Conservation (phyloP, 2,329 filamentous ascomycete genomes). For the Aureobasidium musti region DNA sequence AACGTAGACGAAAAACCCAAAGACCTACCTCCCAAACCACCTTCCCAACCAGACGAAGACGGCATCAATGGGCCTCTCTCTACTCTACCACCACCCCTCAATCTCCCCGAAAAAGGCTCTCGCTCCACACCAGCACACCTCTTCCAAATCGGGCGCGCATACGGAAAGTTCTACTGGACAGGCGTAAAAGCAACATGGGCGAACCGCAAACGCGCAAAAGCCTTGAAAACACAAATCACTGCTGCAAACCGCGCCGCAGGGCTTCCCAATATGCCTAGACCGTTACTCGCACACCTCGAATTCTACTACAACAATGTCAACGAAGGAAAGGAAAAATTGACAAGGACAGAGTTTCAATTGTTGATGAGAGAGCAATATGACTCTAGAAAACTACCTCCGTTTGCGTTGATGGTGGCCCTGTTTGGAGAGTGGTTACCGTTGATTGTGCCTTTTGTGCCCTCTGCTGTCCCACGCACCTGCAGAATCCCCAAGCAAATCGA, state of each 20-base stretch:
- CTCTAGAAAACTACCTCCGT: conserved; percentile 73
- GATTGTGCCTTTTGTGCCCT: conserved; percentile 69
- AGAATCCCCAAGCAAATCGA: conserved; percentile 75
- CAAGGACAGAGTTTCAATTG: conserved; percentile 71
- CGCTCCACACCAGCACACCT: conserved; percentile 56
- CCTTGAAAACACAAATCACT: conserved; percentile 13
- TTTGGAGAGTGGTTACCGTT: conserved; percentile 87
- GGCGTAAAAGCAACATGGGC: conserved; percentile 73
- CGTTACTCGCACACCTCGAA: conserved; percentile 14
- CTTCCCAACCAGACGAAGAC: conserved; percentile 30
- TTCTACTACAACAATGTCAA: conserved; percentile 9
- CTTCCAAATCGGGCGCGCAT: conserved; percentile 69
- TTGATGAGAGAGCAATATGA: conserved; percentile 69
- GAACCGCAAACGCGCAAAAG: conserved; percentile 57
- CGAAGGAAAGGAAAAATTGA: conserved; percentile 42
- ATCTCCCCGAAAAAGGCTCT: conserved; percentile 59
- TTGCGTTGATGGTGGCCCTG: conserved; percentile 71
- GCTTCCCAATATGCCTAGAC: conserved; percentile 2
- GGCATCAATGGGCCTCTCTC: conserved; percentile 69
- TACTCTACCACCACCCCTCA: conserved; percentile 71
- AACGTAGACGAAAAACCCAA: conserved; percentile 24
- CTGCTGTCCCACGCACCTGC: conserved; percentile 77
- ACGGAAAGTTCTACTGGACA: conserved; percentile 82
- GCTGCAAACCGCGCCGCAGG: not conserved
- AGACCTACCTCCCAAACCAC: not conserved